phyloP scores from a whole-genome alignment of 768 basidiomycete species.

The Coprinopsis cinerea region DNA sequence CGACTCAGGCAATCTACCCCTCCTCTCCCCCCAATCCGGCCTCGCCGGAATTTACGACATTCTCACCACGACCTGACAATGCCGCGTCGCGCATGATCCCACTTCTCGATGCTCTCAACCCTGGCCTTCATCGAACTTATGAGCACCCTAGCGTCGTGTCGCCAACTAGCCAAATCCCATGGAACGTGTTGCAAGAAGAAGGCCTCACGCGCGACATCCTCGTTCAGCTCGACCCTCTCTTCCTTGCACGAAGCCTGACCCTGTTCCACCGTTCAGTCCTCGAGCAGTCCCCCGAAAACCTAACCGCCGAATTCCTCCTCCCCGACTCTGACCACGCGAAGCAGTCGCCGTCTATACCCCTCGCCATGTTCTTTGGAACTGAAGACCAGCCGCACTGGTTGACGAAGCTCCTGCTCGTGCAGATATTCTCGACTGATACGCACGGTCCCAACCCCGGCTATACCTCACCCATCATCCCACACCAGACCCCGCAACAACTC shows the following conservation, averaged over 20 bases:
- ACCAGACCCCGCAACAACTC: conserved; percentile 8
- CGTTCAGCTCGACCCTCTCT: conserved; percentile 51
- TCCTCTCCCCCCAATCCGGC: conserved; percentile 38
- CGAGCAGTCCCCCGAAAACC: conserved; percentile 45
- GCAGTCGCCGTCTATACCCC: background rate
- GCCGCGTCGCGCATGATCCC: conserved; percentile 30
- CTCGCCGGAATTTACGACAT: conserved; percentile 45
- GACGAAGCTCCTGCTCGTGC: conserved; percentile 64
- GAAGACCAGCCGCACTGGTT: conserved; percentile 78
- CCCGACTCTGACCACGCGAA: conserved; percentile 6
- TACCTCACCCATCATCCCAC: conserved; percentile 8
- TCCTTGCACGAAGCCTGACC: conserved; percentile 59
- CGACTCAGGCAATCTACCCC: conserved; percentile 48
- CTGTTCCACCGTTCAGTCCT: conserved; percentile 53
- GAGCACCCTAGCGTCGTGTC: conserved; percentile 13
- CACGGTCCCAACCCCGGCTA: conserved; percentile 31
- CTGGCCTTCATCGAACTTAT: background rate
- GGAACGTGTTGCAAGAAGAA: conserved; percentile 51
- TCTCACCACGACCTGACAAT: conserved; percentile 49
- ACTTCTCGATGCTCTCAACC: conserved; percentile 39
- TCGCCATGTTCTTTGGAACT: conserved; percentile 52
- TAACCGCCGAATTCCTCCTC: conserved; percentile 42
- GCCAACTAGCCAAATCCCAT: conserved; percentile 30
- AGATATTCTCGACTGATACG: conserved; percentile 61
- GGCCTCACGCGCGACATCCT: conserved; percentile 67